phyloP scores from a whole-genome alignment of 768 basidiomycete species.

The Coprinellus aureogranulatus region DNA sequence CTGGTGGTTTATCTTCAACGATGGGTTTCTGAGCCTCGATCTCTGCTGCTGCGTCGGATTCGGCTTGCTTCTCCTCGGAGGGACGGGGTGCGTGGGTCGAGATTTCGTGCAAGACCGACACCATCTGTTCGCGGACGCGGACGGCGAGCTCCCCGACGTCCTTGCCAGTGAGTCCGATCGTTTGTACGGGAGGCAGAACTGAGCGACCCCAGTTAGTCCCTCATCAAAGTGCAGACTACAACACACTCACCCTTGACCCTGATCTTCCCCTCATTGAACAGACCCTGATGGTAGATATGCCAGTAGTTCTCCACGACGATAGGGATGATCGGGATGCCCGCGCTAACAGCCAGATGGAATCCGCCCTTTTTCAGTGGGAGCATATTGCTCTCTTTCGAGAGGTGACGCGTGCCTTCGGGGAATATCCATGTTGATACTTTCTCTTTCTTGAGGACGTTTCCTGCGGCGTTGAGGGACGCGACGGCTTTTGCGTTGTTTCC shows the following conservation, averaged over 20 bases:
- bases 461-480: slow-evolving; percentile 72
- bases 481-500: slow-evolving; percentile 75
- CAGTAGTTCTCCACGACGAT: slow-evolving; percentile 95
- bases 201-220: slow-evolving; percentile 5
- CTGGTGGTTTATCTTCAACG: slow-evolving; percentile 1
- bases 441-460: slow-evolving; percentile 68
- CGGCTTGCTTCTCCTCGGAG: slow-evolving; percentile 2
- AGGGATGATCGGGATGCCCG: slow-evolving; percentile 87
- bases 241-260: slow-evolving; percentile 70
- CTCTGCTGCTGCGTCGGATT: neutral
- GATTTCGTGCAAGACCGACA: slow-evolving; percentile 72
- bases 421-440: slow-evolving; percentile 88
- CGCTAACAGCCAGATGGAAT: slow-evolving; percentile 92
- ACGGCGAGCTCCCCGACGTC: slow-evolving; percentile 69
- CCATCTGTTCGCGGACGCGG: slow-evolving; percentile 77
- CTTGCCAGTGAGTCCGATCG: slow-evolving; percentile 61
- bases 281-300: slow-evolving; percentile 73
- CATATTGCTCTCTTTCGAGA: slow-evolving; percentile 60
- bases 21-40: neutral
- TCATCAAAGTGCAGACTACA: neutral
- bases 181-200: slow-evolving; percentile 92
- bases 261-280: slow-evolving; percentile 73
- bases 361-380: slow-evolving; percentile 97
- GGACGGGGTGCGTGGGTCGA: slow-evolving; percentile 47
- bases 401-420: slow-evolving; percentile 91